These are phyloP conservation scores for Sindora glabra DNA, from an alignment of 306 rosid genomes.

Conservation along the genomic window DNA sequence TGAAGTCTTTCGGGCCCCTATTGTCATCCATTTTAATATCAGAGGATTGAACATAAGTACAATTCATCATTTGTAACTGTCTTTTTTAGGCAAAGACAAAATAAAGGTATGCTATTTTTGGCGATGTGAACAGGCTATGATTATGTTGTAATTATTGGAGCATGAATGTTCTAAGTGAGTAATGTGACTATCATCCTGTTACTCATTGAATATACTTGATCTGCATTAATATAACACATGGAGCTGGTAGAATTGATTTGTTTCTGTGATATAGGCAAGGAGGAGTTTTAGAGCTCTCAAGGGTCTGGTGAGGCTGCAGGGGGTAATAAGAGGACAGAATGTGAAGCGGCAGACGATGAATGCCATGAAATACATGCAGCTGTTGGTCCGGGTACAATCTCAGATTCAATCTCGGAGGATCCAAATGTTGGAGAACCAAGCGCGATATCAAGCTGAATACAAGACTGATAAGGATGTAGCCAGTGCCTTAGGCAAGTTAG, in stretches of 20 bases:
- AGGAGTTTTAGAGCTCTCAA: conserved; percentile 90
- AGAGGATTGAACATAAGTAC: not conserved
- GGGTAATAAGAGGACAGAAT: conserved; percentile 92
- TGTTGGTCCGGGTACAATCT: conserved; percentile 83
- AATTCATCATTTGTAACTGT: too few species aligned
- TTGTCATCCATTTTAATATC: not conserved
- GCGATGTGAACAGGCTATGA: conserved; percentile 4
- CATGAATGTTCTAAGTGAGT: too few species aligned
- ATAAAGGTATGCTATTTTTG: not conserved
- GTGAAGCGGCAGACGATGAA: conserved; percentile 91
- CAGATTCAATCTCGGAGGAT: conserved; percentile 91
- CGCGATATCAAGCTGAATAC: conserved; percentile 62
- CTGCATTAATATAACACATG: not conserved
- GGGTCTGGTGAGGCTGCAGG: conserved; percentile 96
- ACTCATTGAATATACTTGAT: not conserved
- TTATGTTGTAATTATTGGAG: not conserved
- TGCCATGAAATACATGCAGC: conserved; percentile 98
- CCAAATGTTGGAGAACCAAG: conserved; percentile 85
- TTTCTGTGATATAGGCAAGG: conserved; percentile 58
- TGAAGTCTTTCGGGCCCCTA: too few species aligned
- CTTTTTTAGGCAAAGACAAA: too few species aligned
- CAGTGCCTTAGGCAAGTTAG: conserved; percentile 56
- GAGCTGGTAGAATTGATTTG: conserved; percentile 2
- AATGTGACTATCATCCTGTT: too few species aligned
- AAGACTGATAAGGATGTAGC: conserved; percentile 61